A percentile compares a stretch with the other conserved stretches of the same genome.
phyloP scores from a whole-genome alignment of 1,139 yeast species.

The Yamadazyma triangularis region DNA sequence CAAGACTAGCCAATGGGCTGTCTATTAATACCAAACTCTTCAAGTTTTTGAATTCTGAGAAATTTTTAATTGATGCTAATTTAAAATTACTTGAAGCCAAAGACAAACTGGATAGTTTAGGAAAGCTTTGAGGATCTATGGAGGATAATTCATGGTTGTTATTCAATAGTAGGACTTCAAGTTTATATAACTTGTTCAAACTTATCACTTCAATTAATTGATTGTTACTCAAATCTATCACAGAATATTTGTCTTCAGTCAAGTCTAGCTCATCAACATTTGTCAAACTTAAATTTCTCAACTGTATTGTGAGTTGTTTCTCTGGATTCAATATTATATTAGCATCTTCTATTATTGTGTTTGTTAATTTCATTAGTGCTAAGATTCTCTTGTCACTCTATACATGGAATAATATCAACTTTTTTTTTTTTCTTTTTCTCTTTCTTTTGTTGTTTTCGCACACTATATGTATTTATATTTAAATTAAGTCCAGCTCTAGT shows the following conservation, averaged over 20 bases:
- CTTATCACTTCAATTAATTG: constrained; percentile 49
- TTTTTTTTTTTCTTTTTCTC: no score
- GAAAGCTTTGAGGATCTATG: constrained; percentile 16
- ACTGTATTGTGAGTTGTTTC: constrained; percentile 30
- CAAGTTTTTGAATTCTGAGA: constrained; percentile 29
- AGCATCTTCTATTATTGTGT: constrained; percentile 27
- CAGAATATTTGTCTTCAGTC: constrained; percentile 37
- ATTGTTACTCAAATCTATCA: constrained; percentile 67
- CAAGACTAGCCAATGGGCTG: constrained; percentile 55
- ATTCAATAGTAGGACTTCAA: constrained; percentile 46
- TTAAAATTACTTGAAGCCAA: constrained; percentile 45
- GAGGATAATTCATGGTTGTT: constrained; percentile 48
- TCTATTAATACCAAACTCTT: constrained; percentile 50
- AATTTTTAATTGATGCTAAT: constrained; percentile 34
- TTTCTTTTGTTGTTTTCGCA: no score
- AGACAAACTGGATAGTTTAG: constrained; percentile 49
- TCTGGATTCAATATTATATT: constrained; percentile 33
- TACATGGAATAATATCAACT: neutral
- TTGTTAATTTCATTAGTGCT: constrained; percentile 35
- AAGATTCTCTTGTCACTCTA: neutral
- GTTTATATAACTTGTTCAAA: constrained; percentile 38
- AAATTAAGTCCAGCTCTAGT: neutral
- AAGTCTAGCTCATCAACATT: constrained; percentile 29
- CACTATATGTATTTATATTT: no score
- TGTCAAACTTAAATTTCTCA: constrained; percentile 31